Evolutionary conservation across 2,329 filamentous ascomycete genomes (phyloP), one percentile per base, ranked within the genome.

Genomic region (Fusarium haematococcum): DNA sequence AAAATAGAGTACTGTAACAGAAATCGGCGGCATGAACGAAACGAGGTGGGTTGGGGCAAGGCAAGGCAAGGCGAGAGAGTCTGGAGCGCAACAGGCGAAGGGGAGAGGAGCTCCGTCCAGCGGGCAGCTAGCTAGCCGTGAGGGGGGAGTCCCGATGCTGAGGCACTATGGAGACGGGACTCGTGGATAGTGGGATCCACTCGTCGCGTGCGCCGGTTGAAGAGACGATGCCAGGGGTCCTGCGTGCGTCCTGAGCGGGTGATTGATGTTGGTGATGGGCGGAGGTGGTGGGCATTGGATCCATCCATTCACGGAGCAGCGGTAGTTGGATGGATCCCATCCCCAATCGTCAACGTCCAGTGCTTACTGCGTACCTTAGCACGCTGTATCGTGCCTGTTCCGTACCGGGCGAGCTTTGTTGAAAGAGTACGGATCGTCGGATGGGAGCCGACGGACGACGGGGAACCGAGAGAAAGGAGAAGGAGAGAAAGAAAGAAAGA

Each of bases 121-220:
- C 45, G 23, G 25, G 48, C 27, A 52, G 48, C 25, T 52, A 50
- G 25, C 27, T 30, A 57, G 43, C 63, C 45, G 48, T 43, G 50
- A 72, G 60, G 32, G 45, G 65, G 23, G 59, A 68, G 63, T 54
- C 65, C 71, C 68, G 71, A 74, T 75, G 61, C 58, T 72, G 71
- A 69, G 71, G 71, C 68, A 74, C 63, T 65, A 73, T 70, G 74
- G 74, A 63, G 67, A 73, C 65, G 56, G 63, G 69, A 64, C 63
- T 71, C 66, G 58, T 68, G 67, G 65, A 65, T 67, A 65, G 41
- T 32, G 68, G 54, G 60, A 63, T 75, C 76, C 76, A 77, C 76
- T 62, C 63, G 43, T 77, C 73, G 76, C 73, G 76, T 78, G 76
- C 71, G 64, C 68, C 73, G 63, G 70, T 72, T 67, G 66, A 63